Percentiles rank a stretch among this genome's conserved stretches.
These are phyloP conservation scores for Rutstroemia sp. DNA, from an alignment of 2,329 filamentous ascomycete species.

Conservation along the genomic window DNA sequence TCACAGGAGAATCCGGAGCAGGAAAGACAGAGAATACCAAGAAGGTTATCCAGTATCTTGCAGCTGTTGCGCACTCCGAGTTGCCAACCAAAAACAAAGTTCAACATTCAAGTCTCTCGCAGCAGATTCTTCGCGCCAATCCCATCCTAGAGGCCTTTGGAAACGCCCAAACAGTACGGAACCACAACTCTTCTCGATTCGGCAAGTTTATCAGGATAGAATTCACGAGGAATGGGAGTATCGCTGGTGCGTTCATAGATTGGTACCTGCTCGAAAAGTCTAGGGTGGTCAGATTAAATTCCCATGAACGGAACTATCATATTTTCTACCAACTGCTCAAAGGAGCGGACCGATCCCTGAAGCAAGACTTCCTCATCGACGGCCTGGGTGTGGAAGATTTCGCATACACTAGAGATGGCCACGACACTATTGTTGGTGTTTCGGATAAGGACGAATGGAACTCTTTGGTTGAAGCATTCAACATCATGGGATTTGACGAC, in stretches of 20 bases:
- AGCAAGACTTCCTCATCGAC: conserved; percentile 68
- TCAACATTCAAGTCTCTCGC: conserved; percentile 78
- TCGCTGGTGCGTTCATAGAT: conserved; percentile 93
- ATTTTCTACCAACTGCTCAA: conserved; percentile 93
- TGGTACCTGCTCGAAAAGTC: conserved; percentile 99
- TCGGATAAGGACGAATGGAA: conserved; percentile 91
- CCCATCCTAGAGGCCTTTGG: conserved; percentile 97
- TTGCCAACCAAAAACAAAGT: conserved; percentile 54
- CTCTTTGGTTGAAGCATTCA: conserved; percentile 81
- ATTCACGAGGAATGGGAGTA: conserved; percentile 80
- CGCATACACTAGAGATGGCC: conserved; percentile 82
- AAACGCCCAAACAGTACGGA: conserved; percentile 94
- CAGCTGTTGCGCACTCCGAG: conserved; percentile 84
- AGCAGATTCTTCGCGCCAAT: conserved; percentile 93
- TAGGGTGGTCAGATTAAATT: conserved; percentile 83
- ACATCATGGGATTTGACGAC: conserved; percentile 86
- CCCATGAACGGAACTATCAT: conserved; percentile 91
- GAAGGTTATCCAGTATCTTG: conserved; percentile 97
- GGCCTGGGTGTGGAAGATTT: conserved; percentile 78
- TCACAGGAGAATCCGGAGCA: conserved; percentile 95
- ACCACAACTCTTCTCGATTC: conserved; percentile 97
- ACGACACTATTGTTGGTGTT: conserved; percentile 84
- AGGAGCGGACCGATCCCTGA: conserved; percentile 68
- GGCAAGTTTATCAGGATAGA: conserved; percentile 99
- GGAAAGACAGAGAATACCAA: conserved; percentile 99